phyloP scores from a whole-genome alignment of 2,329 filamentous ascomycete species.

The Ascochyta koolunga region DNA sequence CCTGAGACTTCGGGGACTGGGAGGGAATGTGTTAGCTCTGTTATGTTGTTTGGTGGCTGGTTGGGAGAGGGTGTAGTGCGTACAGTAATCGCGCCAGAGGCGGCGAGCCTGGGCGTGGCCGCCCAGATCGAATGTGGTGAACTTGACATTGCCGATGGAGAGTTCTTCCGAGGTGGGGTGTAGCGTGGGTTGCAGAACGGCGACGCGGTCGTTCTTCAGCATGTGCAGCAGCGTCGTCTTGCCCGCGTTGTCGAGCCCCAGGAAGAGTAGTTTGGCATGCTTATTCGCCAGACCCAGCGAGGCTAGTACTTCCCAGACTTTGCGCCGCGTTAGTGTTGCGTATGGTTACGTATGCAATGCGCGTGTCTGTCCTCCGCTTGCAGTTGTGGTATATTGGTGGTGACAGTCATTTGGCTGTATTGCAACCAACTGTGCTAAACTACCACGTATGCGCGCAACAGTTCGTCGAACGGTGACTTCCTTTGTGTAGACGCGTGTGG shows the following conservation, averaged over 20 bases:
- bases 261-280: constrained; percentile 74
- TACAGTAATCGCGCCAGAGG: constrained; percentile 50
- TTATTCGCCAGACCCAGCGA: constrained; percentile 90
- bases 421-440: not conserved
- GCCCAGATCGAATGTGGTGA: constrained; percentile 83
- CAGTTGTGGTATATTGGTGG: too few species aligned
- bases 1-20: constrained; percentile 58
- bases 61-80: not conserved
- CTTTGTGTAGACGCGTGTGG: not conserved
- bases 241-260: constrained; percentile 91
- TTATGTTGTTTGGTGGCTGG: not conserved
- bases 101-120: constrained; percentile 49
- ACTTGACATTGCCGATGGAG: constrained; percentile 67
- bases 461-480: not conserved
- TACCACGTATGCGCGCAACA: not conserved
- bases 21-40: constrained; percentile 7
- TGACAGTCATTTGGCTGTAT: not conserved
- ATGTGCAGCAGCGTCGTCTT: constrained; percentile 97
- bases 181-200: constrained; percentile 65
- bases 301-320: constrained; percentile 88
- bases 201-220: constrained; percentile 89
- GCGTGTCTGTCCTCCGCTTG: not conserved
- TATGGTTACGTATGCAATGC: not conserved
- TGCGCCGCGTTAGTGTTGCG: not conserved
- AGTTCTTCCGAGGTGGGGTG: constrained; percentile 69